Percentiles rank a stretch among this genome's conserved stretches.
Conservation (phyloP, 768 basidiomycete species). For the Roridomyces roridus region DNA sequence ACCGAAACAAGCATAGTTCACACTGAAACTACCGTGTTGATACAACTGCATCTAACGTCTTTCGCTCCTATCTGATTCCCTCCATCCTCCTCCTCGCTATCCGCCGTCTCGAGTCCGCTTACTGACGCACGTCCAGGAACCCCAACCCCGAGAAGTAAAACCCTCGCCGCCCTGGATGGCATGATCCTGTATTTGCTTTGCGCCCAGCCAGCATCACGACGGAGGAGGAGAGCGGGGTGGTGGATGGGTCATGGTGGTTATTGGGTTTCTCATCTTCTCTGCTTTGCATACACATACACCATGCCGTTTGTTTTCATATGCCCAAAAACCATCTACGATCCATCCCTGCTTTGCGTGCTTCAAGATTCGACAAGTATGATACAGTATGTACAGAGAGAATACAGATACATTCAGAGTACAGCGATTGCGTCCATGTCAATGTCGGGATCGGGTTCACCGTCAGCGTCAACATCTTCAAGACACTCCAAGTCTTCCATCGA, state of each 20-base stretch:
- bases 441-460: conserved; percentile 22
- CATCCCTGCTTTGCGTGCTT: not conserved
- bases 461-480: conserved; percentile 20
- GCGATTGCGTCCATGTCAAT: conserved; percentile 8
- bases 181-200: conserved; percentile 11
- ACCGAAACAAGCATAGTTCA: conserved; percentile 89
- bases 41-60: conserved; percentile 88
- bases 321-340: conserved; percentile 19
- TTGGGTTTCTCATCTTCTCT: conserved; percentile 12
- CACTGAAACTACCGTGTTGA: conserved; percentile 91
- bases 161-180: conserved; percentile 16
- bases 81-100: conserved; percentile 24
- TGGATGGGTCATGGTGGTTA: conserved; percentile 20
- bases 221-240: conserved; percentile 4
- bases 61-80: conserved; percentile 98
- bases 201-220: conserved; percentile 6
- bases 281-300: conserved; percentile 25
- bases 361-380: conserved; percentile 5
- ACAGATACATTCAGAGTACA: not conserved
- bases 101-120: conserved; percentile 13
- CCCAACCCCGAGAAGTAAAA: conserved; percentile 70
- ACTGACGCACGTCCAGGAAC: conserved; percentile 54
- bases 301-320: conserved; percentile 21
- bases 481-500: conserved; percentile 2
- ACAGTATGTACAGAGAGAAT: not conserved